phyloP scores from a whole-genome alignment of 495 filamentous ascomycete species.

The Aspergillus coremiiformis region DNA sequence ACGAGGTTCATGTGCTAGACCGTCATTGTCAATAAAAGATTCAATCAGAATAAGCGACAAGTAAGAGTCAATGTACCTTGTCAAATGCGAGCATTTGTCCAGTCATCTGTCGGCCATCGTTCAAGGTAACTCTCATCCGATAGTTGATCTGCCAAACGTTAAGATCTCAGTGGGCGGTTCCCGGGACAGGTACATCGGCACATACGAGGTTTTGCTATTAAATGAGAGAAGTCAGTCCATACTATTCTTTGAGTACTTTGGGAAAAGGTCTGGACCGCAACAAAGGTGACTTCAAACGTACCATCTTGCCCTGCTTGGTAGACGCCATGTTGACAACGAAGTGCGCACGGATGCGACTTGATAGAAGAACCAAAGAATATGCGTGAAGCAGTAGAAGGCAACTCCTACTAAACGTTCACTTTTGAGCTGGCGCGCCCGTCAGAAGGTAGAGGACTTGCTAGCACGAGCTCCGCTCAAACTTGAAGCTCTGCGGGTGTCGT shows the following conservation, averaged over 20 bases:
- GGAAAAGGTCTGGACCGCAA: slow-evolving; percentile 20
- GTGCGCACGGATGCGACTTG: slow-evolving; percentile 65
- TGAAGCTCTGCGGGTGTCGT: slow-evolving; percentile 4
- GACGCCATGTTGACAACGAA: slow-evolving; percentile 58
- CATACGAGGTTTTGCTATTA: slow-evolving; percentile 92
- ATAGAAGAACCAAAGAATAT: slow-evolving; percentile 48
- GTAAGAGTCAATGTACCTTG: slow-evolving; percentile 52
- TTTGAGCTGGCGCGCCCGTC: slow-evolving; percentile 9
- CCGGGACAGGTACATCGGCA: slow-evolving; percentile 12
- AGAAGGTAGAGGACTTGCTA: slow-evolving; percentile 2
- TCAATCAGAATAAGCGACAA: background rate
- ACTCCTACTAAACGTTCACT: slow-evolving; percentile 16
- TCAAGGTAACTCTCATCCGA: slow-evolving; percentile 93
- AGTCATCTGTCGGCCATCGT: slow-evolving; percentile 92
- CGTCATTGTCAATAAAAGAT: background rate
- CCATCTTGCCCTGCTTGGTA: slow-evolving; percentile 99
- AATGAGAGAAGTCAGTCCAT: slow-evolving; percentile 53
- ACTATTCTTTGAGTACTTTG: background rate
- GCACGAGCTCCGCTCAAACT: background rate
- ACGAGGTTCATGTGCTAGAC: slow-evolving; percentile 96
- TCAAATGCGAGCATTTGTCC: slow-evolving; percentile 97
- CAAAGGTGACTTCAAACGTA: slow-evolving; percentile 47
- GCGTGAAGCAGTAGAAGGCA: slow-evolving; percentile 17
- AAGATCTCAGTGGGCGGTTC: slow-evolving; percentile 10
- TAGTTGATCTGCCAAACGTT: slow-evolving; percentile 78